phyloP scores from a whole-genome alignment of 2,329 filamentous ascomycete genomes.

The Fusarium keratoplasticum region DNA sequence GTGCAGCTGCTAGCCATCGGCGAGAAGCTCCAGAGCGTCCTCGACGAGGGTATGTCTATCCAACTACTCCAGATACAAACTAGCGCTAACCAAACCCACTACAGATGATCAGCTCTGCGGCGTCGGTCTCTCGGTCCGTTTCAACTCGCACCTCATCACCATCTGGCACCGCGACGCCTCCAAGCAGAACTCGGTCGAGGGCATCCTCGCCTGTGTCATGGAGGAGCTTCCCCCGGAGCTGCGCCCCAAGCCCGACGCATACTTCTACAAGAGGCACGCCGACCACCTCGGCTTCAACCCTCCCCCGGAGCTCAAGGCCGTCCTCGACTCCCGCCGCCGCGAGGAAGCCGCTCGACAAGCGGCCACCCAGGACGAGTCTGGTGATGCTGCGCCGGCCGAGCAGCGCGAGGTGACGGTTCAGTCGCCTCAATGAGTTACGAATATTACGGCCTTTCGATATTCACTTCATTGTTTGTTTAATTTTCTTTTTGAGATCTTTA shows the following conservation, averaged over 20 bases:
- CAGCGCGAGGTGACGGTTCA: conserved; percentile 44
- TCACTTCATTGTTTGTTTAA: not conserved
- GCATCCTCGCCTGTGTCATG: conserved; percentile 78
- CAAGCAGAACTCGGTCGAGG: conserved; percentile 82
- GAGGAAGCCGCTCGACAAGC: conserved; percentile 52
- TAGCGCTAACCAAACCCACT: conserved; percentile 16
- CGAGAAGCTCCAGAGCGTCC: conserved; percentile 79
- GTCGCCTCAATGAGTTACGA: conserved; percentile 43
- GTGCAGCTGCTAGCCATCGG: conserved; percentile 86
- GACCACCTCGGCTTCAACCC: conserved; percentile 87
- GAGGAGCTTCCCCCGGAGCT: conserved; percentile 79
- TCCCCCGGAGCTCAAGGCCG: conserved; percentile 68
- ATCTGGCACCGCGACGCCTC: conserved; percentile 93
- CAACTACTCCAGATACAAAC: not conserved
- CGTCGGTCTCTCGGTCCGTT: conserved; percentile 86
- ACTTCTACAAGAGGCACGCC: conserved; percentile 89
- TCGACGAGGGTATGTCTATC: conserved; percentile 70
- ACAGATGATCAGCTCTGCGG: conserved; percentile 89
- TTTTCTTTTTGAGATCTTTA: conserved; percentile 1
- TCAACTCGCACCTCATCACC: conserved; percentile 88
- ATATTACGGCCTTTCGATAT: conserved; percentile 24
- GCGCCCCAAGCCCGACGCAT: conserved; percentile 76
- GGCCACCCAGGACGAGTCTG: conserved; percentile 30
- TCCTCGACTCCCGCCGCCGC: conserved; percentile 67
- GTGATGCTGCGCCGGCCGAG: conserved; percentile 18